Evolutionary conservation across 225 moss, liverwort and hornwort species (phyloP), one percentile per base, ranked within the genome.

Genomic region (Marchantia polymorpha): DNA sequence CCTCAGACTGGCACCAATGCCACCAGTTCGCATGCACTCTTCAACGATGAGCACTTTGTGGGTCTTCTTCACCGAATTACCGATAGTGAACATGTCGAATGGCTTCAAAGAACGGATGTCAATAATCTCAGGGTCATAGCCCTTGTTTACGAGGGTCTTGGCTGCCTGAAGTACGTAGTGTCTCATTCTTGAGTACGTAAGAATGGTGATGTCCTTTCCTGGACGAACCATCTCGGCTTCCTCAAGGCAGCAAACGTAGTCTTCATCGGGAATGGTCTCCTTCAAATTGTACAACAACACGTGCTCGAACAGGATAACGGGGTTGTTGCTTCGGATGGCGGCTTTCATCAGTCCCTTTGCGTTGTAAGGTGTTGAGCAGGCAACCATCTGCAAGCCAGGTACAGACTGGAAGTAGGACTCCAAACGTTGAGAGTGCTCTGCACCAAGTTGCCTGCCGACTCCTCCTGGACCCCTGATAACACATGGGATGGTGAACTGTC

Each of bases 341-440:
- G 96, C 96, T 89, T 97, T 97, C 89, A 97, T 97, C 51, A 97
- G 89, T 52, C 96, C 96, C 86, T 97, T 97, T 9, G 96, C 96
- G 53, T 97, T 97, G 82, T 97, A 97, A 7, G 96, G 96, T 15
- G 96, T 97, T 0, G 96, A 97, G 85, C 96, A 97, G 12, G 96
- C 96, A 74, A 97, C 96, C 92, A 97, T 87, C 87, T 97, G 96
- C 80, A 97, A 83, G 52, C 96, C 96, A 55, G 96, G 96, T 6
- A 97, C 96, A 10, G 96, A 97, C 88, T 97, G 96, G 82, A 97
- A 97, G 71, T 97, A 97, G 6, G 96, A 97, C 89, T 97, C 96
- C 77, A 97, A 83, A 0, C 96, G 91, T 81, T 97, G 96, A 25
- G 96, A 97, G 83, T 97, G 96, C 80, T 97, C 96, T 30, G 96